Base-by-base conservation (phyloP, 2,329 filamentous ascomycete genomes). In the Stagonosporopsis vannaccii region DNA sequence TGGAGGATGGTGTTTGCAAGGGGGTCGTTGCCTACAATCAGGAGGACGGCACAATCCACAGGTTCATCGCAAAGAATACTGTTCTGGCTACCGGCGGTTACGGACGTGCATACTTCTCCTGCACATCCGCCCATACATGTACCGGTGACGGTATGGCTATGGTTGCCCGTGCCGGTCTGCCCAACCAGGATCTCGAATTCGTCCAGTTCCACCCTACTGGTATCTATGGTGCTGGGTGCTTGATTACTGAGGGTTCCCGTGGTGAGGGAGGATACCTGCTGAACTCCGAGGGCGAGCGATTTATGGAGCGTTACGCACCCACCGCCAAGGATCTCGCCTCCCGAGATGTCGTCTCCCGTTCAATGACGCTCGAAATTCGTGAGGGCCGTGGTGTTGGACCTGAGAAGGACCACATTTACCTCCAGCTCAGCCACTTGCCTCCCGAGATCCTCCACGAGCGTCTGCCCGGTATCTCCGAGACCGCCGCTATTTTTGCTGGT, bases 61-160 rank as follows among this genome's bases (percentile, higher is more conserved):
- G 95, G 74, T 97, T 99, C 89, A 87, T 93, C 68, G 90, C 94
- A 52, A 92, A 97, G 83, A 91, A 98, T 85, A 99, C 95, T 33
- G 94, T 99, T 62, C 81, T 99, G 69, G 95, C 95, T 60, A 99
- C 95, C 56, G 95, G 95, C 80, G 95, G 95, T 67, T 99, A 98
- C 80, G 95, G 95, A 67, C 92, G 95, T 80, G 90, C 95, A 66
- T 99, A 97, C 86, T 98, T 98, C 86, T 92, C 88, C 78, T 98
- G 94, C 81, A 99, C 95, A 49, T 97, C 93, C 47, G 95, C 95
- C 42, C 95, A 99, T 82, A 98, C 95, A 63, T 97, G 94, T 80
- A 99, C 95, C 61, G 95, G 95, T 85, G 95, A 99, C 76, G 95
- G 95, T 77, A 97, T 97, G 91, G 95, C 95, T 68, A 98, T 99